A percentile compares a stretch with the other conserved stretches of the same genome.
These are phyloP conservation scores for Pseudozyma pruni DNA, from an alignment of 1,284 basidiomycete species.

Conservation along the genomic window DNA sequence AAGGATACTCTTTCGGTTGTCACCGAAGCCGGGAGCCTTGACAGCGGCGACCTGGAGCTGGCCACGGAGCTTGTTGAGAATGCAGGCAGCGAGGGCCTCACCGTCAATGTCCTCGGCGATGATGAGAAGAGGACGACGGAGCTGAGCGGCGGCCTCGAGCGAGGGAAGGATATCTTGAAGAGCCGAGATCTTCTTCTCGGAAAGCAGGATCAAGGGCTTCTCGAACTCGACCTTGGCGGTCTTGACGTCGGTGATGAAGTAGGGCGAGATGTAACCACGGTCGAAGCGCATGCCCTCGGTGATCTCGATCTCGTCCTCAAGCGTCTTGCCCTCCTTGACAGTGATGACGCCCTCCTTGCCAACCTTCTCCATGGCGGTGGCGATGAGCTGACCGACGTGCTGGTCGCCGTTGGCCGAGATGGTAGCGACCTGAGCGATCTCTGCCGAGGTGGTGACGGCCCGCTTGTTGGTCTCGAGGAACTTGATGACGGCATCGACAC, in stretches of 20 bases:
- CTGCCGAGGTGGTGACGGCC: slow-evolving; percentile 93
- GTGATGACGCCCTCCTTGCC: slow-evolving; percentile 99
- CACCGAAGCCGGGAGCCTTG: slow-evolving; percentile 98
- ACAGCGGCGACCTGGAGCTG: slow-evolving; percentile 91
- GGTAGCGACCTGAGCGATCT: slow-evolving; percentile 97
- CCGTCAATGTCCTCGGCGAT: slow-evolving; percentile 98
- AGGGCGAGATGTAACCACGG: slow-evolving; percentile 97
- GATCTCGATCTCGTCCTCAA: slow-evolving; percentile 97
- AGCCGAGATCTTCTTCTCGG: slow-evolving; percentile 97
- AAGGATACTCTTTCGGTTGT: slow-evolving; percentile 97
- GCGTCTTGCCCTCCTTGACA: slow-evolving; percentile 96
- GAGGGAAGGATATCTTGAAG: slow-evolving; percentile 95
- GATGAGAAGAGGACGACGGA: slow-evolving; percentile 90
- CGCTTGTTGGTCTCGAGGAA: slow-evolving; percentile 90
- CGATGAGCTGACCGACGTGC: slow-evolving; percentile 93
- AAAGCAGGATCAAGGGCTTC: slow-evolving; percentile 91
- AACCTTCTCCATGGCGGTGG: slow-evolving; percentile 99
- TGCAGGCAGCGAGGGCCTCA: slow-evolving; percentile 95
- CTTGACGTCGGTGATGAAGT: slow-evolving; percentile 99
- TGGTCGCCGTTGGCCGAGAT: slow-evolving; percentile 97
- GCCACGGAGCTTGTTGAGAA: slow-evolving; percentile 97
- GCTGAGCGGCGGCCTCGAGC: slow-evolving; percentile 89
- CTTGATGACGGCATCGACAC: slow-evolving; percentile 92
- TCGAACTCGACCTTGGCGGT: slow-evolving; percentile 95
- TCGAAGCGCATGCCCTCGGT: slow-evolving; percentile 99